Evolutionary conservation across 2,329 filamentous ascomycete species (phyloP), one percentile per base, ranked within the genome.

Genomic region (Grosmannia serpens): DNA sequence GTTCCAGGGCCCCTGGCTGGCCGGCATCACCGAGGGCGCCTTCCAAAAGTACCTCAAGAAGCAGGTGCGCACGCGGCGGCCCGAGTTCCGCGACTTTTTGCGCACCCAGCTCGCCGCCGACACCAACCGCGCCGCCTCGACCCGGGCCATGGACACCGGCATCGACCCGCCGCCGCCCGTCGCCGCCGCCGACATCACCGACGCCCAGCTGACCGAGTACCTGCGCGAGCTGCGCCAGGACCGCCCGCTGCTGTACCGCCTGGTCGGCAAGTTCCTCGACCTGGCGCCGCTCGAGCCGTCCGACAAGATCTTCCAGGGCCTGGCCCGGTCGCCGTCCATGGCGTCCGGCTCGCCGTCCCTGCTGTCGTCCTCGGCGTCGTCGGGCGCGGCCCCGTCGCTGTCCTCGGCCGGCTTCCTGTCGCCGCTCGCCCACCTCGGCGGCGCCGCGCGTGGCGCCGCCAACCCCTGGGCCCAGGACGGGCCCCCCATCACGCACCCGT

Each of bases 1-100:
- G 67, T 87, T 86, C 63, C 71, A 72, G 29, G 85, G 85, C 0
- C 85, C 85, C 3, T 87, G 83, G 83, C 74, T 87, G 38, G 83
- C 82, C 38, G 80, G 80, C 50, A 77, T 85, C 74, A 78, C 75
- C 5, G 76, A 84, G 61, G 83, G 83, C 22, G 75, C 82, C 17
- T 86, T 88, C 66, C 70, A 77, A 29, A 67, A 69, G 31, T 87
- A 82, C 65, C 60, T 87, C 15, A 67, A 73, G 55, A 81, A 75
- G 64, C 71, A 73, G 26, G 80, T 87, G 47, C 75, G 78, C 55
- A 74, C 72, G 17, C 77, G 72, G 61, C 81, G 82, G 58, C 56
- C 70, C 8, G 75, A 81, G 61, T 87, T 87, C 68, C 76, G 76
- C 53, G 62, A 71, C 26, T 80, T 81, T 59, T 68, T 87, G 58